Evolutionary conservation across 2,329 filamentous ascomycete species (phyloP).

Genomic region (Cercospora sesami): DNA sequence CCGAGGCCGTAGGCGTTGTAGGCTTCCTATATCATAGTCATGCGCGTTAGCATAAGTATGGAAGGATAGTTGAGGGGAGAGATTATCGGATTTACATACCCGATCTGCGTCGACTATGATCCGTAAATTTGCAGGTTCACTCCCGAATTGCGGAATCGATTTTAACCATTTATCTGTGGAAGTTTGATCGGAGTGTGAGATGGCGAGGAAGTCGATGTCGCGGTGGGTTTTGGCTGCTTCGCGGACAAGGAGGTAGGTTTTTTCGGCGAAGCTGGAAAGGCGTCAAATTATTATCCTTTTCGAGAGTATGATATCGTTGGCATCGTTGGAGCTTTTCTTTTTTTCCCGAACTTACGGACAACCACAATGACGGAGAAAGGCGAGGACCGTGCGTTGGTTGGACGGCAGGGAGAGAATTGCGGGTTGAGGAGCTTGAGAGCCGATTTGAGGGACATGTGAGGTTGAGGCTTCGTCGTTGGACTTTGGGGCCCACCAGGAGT

Average conservation of each 20-base stretch:
- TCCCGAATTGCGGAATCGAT: constrained; percentile 42
- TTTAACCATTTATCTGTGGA: constrained; percentile 61
- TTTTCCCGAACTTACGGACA: constrained; percentile 54
- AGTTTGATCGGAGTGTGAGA: constrained; percentile 59
- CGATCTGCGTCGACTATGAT: constrained; percentile 57
- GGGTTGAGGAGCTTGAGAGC: constrained; percentile 58
- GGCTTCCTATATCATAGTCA: constrained; percentile 47
- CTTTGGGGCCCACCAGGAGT: constrained; percentile 45
- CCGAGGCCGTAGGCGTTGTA: constrained; percentile 64
- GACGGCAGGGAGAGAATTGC: constrained; percentile 55
- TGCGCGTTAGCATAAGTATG: too few species aligned
- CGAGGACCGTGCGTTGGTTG: constrained; percentile 60
- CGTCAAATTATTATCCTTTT: background rate
- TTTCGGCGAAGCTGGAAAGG: constrained; percentile 51
- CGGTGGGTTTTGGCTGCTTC: constrained; percentile 53
- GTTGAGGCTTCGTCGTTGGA: constrained; percentile 28
- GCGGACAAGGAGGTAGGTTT: constrained; percentile 53
- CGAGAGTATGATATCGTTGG: too few species aligned
- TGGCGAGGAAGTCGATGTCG: constrained; percentile 58
- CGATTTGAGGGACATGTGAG: constrained; percentile 49
- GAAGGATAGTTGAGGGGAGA: too few species aligned
- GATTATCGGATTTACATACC: too few species aligned
- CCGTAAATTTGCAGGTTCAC: constrained; percentile 58
- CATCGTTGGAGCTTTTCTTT: background rate
- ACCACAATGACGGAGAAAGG: constrained; percentile 71